A percentile compares a stretch with the other conserved stretches of the same genome.
phyloP scores from a whole-genome alignment of 2,329 filamentous ascomycete genomes.

The Dryadomyces quercus-mongolicae region DNA sequence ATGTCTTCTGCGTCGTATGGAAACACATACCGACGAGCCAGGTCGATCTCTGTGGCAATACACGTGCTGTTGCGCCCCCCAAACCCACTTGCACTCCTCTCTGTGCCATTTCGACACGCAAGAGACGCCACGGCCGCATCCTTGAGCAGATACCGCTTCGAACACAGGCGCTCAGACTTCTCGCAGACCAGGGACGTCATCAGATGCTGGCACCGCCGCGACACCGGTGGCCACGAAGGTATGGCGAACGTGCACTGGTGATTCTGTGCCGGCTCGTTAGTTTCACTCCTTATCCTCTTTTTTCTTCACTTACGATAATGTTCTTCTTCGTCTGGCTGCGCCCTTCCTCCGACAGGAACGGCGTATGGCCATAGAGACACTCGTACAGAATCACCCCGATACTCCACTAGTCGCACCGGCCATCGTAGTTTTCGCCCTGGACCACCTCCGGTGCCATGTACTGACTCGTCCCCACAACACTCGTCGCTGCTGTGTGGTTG shows the following conservation, averaged over 20 bases:
- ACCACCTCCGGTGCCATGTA: constrained; percentile 98
- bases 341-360: constrained; percentile 69
- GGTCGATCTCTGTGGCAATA: constrained; percentile 16
- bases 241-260: constrained; percentile 62
- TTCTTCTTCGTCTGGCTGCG: constrained; percentile 75
- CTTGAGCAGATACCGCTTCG: constrained; percentile 58
- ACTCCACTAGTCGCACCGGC: constrained; percentile 94
- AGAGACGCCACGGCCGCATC: constrained; percentile 28
- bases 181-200: constrained; percentile 62
- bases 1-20: constrained; percentile 79
- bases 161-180: constrained; percentile 65
- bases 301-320: constrained; percentile 50
- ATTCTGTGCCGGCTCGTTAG: constrained; percentile 26
- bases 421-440: constrained; percentile 71
- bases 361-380: constrained; percentile 84
- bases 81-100: neutral
- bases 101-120: neutral
- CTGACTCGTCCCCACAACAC: constrained; percentile 88
- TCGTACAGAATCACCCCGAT: constrained; percentile 90
- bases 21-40: constrained; percentile 54
- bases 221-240: constrained; percentile 53
- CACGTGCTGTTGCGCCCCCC: neutral
- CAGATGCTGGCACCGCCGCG: constrained; percentile 62
- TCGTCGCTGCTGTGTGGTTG: constrained; percentile 63
- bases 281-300: too few relatives aligned